Base-by-base conservation (phyloP, 2,329 filamentous ascomycete species). In the Phaeophleospora eucalypticola region DNA sequence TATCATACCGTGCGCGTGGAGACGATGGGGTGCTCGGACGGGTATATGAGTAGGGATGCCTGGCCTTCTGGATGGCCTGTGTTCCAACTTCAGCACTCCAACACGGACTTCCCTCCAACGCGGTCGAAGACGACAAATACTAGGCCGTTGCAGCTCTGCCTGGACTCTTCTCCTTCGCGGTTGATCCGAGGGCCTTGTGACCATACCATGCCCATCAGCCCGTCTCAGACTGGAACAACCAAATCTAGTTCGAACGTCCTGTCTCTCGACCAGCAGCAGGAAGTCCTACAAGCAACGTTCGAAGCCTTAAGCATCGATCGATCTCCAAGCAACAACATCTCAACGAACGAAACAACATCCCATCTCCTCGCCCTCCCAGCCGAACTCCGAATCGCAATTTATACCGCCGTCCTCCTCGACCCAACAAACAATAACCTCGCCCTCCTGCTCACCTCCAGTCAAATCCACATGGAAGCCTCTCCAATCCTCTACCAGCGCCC, bases 381-480 rank as follows among this genome's bases (percentile, higher is more conserved):
- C 9, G 54, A 58, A 35, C 27, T 57, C 2, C 48, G 51, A 2
- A 38, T 17, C 16, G 18, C 21, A 4, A 52, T 58, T 33, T 55
- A 51, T 43, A 24, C 39, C n/a, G 17, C 36, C 10, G 38, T 38
- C n/a, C 36, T 54, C 18, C 36, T 46, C 12, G 17, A 10, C 17
- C 3, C 33, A 35, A 39, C 21, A 36, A 10, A 9, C 21, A 44
- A 32, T 36, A 17, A 41, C 40, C 35, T 49, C n/a, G 29, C 45
- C 4, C 17, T 61, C 15, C 38, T 61, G 16, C 47, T 15, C 33
- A 48, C 54, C 21, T 55, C 53, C 42, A 45, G 40, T 9, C 51
- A 54, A 34, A 40, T 59, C 40, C 45, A 52, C 43, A 61, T 57
- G 56, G 58, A 64, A 48, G 46, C 52, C 27, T 49, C 50, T 33